These are phyloP conservation scores for Lasiosphaeria miniovina DNA, from an alignment of 495 filamentous ascomycete genomes.

Conservation along the genomic window DNA sequence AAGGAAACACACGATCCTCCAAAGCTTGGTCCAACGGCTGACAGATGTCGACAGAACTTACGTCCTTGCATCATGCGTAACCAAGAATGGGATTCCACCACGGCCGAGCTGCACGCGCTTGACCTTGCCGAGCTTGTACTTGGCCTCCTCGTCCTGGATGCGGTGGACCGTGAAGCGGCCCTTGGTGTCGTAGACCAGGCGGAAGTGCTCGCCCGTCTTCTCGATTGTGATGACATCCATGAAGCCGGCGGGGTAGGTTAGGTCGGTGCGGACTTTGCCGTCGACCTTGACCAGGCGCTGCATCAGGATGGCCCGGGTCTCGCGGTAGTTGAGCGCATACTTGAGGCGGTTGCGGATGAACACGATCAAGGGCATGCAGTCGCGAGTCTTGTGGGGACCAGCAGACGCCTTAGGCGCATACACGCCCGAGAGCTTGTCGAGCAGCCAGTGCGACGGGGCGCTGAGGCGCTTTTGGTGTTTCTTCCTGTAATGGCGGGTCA, in stretches of 20 bases:
- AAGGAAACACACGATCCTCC: slow-evolving; percentile 55
- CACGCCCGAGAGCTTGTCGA: slow-evolving; percentile 97
- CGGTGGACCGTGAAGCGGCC: slow-evolving; percentile 99
- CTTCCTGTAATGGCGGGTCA: slow-evolving; percentile 59
- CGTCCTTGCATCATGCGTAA: slow-evolving; percentile 99
- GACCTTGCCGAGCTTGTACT: slow-evolving; percentile 99
- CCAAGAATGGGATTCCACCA: slow-evolving; percentile 99
- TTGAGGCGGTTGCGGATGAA: slow-evolving; percentile 99
- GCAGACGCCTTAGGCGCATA: slow-evolving; percentile 94
- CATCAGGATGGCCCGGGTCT: slow-evolving; percentile 97
- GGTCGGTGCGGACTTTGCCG: slow-evolving; percentile 98
- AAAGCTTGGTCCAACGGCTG: slow-evolving; percentile 99
- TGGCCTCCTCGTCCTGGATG: slow-evolving; percentile 94
- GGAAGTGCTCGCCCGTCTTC: slow-evolving; percentile 99
- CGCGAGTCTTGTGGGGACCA: slow-evolving; percentile 98
- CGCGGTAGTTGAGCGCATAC: slow-evolving; percentile 98
- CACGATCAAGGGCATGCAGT: slow-evolving; percentile 98
- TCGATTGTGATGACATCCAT: slow-evolving; percentile 99
- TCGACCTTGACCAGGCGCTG: slow-evolving; percentile 99
- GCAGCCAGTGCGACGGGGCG: slow-evolving; percentile 97
- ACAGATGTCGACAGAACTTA: slow-evolving; percentile 93
- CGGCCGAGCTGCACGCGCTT: slow-evolving; percentile 98
- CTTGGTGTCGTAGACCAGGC: slow-evolving; percentile 99
- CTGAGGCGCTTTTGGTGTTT: slow-evolving; percentile 99
- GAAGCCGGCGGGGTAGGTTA: slow-evolving; percentile 95